Evolutionary conservation across 768 basidiomycete species (phyloP).

Genomic region (Boletales sp.): DNA sequence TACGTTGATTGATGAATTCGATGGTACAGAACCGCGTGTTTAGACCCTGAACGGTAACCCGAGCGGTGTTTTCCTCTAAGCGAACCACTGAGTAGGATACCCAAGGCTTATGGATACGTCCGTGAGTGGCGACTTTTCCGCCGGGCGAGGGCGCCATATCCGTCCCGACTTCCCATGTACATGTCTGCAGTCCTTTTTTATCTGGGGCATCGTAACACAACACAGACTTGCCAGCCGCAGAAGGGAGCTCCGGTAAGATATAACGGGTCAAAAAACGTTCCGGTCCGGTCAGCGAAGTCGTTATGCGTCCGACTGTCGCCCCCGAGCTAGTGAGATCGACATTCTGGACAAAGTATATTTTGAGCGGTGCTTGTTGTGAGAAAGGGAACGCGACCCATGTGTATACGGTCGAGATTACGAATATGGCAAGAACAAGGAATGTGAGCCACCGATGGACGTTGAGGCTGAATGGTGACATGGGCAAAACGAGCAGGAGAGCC

Average conservation of each 20-base stretch:
- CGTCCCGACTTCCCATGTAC: constrained; percentile 43
- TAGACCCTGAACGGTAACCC: constrained; percentile 46
- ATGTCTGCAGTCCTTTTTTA: constrained; percentile 41
- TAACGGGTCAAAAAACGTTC: constrained; percentile 38
- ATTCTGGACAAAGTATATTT: constrained; percentile 67
- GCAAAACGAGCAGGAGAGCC: constrained; percentile 50
- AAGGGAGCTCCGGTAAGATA: constrained; percentile 52
- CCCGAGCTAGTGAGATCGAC: constrained; percentile 40
- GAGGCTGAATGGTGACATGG: constrained; percentile 62
- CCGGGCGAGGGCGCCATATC: constrained; percentile 39
- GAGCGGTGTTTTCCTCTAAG: constrained; percentile 42
- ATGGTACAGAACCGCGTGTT: constrained; percentile 66
- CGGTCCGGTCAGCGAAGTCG: constrained; percentile 46
- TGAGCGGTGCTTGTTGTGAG: constrained; percentile 55
- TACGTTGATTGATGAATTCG: constrained; percentile 47
- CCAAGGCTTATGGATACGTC: constrained; percentile 31
- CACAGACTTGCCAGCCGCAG: constrained; percentile 37
- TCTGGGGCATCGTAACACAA: constrained; percentile 26
- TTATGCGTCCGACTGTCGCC: constrained; percentile 27
- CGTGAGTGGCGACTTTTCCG: constrained; percentile 4
- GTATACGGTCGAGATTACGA: constrained; percentile 43
- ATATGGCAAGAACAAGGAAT: constrained; percentile 35
- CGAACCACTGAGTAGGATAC: constrained; percentile 41
- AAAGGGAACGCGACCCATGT: constrained; percentile 58
- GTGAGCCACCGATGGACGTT: constrained; percentile 43